These are phyloP conservation scores for Hemileia vastatrix DNA, from an alignment of 1,284 basidiomycete species.

Conservation along the genomic window DNA sequence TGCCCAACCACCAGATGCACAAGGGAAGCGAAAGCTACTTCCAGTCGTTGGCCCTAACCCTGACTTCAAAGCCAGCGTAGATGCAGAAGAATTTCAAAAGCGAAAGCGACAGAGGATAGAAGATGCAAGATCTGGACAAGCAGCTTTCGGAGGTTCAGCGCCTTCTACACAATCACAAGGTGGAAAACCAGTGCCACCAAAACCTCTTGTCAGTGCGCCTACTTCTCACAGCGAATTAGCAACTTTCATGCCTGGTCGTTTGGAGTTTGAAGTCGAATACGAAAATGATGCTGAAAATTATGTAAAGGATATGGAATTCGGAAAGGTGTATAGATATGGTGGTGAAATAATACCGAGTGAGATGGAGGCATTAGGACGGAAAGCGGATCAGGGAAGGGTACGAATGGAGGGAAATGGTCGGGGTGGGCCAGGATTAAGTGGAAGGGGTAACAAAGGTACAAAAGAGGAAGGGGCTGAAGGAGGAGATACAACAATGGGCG, in stretches of 20 bases:
- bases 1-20: no score
- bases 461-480: constrained; percentile 34
- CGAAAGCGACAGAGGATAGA: constrained; percentile 76
- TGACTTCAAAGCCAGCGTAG: constrained; percentile 60
- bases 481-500: constrained; percentile 36
- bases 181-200: constrained; percentile 25
- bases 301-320: constrained; percentile 94
- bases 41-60: constrained; percentile 57
- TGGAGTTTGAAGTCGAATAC: constrained; percentile 96
- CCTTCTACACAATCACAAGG: constrained; percentile 48
- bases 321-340: constrained; percentile 69
- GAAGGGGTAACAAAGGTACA: no score
- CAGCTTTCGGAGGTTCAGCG: constrained; percentile 37
- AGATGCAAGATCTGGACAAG: constrained; percentile 47
- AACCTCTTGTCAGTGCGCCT: constrained; percentile 80
- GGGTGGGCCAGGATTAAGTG: no score
- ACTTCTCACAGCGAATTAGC: constrained; percentile 88
- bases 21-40: no score
- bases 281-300: constrained; percentile 92
- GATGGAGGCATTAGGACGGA: no score
- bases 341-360: no score
- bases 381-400: no score
- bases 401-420: no score
- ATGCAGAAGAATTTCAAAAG: constrained; percentile 70
- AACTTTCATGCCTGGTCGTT: constrained; percentile 87